Percentiles rank a stretch among this genome's conserved stretches.
phyloP scores from a whole-genome alignment of 306 rosid species.

The Sesbania bispinosa region DNA sequence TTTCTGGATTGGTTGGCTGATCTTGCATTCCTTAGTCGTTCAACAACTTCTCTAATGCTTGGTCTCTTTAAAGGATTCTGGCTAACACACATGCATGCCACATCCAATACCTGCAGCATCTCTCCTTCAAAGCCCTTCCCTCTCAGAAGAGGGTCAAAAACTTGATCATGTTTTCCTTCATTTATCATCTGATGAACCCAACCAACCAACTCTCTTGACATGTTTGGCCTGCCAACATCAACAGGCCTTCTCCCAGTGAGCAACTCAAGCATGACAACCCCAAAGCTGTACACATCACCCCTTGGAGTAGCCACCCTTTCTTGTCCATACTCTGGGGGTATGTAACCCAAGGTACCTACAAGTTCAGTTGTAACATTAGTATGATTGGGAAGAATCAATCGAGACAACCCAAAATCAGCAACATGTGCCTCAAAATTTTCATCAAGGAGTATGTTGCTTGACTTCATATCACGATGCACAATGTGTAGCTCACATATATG shows the following conservation, averaged over 20 bases:
- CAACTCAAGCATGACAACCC: conserved; percentile 91
- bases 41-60: conserved; percentile 75
- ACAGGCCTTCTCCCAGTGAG: conserved; percentile 86
- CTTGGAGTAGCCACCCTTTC: conserved; percentile 96
- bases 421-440: conserved; percentile 82
- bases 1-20: conserved; percentile 41
- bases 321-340: conserved; percentile 95
- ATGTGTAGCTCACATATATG: conserved; percentile 86
- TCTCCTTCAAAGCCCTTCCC: conserved; percentile 74
- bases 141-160: conserved; percentile 62
- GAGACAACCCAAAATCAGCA: conserved; percentile 88
- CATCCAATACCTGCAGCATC: conserved; percentile 78
- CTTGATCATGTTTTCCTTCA: conserved; percentile 77
- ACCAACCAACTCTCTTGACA: conserved; percentile 70
- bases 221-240: conserved; percentile 76
- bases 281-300: conserved; percentile 94
- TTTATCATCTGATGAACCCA: conserved; percentile 81
- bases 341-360: conserved; percentile 94
- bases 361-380: conserved; percentile 98
- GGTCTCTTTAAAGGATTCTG: conserved; percentile 85
- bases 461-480: conserved; percentile 91
- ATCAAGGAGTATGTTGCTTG: conserved; percentile 89
- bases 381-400: conserved; percentile 84
- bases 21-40: conserved; percentile 71
- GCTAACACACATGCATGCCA: conserved; percentile 86